Percentiles rank a stretch among this genome's conserved stretches.
Conservation (phyloP, 2,329 filamentous ascomycete genomes). For the Lomentospora prolificans region DNA sequence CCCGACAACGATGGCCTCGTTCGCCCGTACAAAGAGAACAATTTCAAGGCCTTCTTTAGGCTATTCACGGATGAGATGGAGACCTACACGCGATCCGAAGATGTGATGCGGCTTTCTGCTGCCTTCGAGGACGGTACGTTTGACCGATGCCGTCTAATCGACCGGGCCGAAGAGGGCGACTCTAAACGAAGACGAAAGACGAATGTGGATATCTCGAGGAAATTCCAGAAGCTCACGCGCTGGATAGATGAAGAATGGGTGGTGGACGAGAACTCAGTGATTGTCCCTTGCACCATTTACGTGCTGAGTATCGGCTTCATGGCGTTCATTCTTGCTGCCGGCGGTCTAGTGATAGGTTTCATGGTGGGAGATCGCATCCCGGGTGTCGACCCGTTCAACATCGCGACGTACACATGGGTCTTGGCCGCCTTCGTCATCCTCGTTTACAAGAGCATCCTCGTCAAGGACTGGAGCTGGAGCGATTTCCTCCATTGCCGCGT, state of each 20-base stretch:
- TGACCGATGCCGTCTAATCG: neutral
- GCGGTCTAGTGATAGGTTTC: constrained; percentile 18
- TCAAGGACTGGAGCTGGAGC: constrained; percentile 19
- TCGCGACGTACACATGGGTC: constrained; percentile 19
- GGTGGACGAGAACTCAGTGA: neutral
- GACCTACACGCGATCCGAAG: neutral
- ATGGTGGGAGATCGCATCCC: constrained; percentile 16
- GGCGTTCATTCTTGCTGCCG: constrained; percentile 12
- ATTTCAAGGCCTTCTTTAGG: constrained; percentile 9
- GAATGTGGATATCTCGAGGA: neutral
- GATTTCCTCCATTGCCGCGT: constrained; percentile 19
- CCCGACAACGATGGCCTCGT: neutral
- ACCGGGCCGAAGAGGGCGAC: neutral
- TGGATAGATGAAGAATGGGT: neutral
- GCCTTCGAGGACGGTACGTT: neutral
- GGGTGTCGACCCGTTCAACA: constrained; percentile 22
- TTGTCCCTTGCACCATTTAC: neutral
- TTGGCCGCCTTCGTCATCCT: constrained; percentile 18
- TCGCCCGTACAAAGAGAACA: neutral
- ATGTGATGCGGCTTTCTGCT: neutral
- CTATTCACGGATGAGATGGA: constrained; percentile 6
- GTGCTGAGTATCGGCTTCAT: neutral
- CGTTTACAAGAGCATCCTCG: constrained; percentile 16
- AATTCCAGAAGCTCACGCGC: neutral
- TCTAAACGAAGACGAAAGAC: neutral